Evolutionary conservation across 768 basidiomycete genomes (phyloP), one percentile per base, ranked within the genome.

Genomic region (Boletus rubropictus): DNA sequence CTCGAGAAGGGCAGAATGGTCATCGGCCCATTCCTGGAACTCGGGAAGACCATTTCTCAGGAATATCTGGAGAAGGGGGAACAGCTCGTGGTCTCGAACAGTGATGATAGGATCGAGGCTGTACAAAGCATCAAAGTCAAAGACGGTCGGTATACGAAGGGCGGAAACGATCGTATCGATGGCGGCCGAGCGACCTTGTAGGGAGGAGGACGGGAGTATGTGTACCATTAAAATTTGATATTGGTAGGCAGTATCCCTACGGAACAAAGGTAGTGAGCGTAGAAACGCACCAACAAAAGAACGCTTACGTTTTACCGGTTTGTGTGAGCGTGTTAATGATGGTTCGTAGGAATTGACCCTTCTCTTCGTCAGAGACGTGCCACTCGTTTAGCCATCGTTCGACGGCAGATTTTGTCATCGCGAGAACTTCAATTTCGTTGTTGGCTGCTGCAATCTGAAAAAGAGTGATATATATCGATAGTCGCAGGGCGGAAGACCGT

Each of bases 61-160:
- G 72, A 89, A 89, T 53, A 89, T 75, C 48, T 81, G 81, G 20
- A 92, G 68, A n/a, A 91, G 79, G 21, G 78, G 66, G 63, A 84
- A 90, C 10, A 90, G 72, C 27, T 82, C 81, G 60, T 87, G 80
- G 39, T 79, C 77, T 61, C 86, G 84, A 29, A 72, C 67, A 11
- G 78, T 74, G 34, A 86, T 64, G 29, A 89, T 76, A 1, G 81
- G 78, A 44, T 89, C 82, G 33, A 94, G 72, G 50, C 82, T 84
- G 73, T 90, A 82, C 24, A 90, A 68, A 7, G 81, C 64, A 63
- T 93, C 89, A 58, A 92, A 87, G 67, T 94, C 83, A 65, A 92
- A 88, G 48, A 86, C 63, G 12, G 69, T 68, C 3, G 85, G 81
- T 31, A 82, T 70, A 28, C 80, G 77, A 27, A 91, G 72, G 17